Conservation (phyloP, 2,329 filamentous ascomycete genomes). For the Didymella pinodella region DNA sequence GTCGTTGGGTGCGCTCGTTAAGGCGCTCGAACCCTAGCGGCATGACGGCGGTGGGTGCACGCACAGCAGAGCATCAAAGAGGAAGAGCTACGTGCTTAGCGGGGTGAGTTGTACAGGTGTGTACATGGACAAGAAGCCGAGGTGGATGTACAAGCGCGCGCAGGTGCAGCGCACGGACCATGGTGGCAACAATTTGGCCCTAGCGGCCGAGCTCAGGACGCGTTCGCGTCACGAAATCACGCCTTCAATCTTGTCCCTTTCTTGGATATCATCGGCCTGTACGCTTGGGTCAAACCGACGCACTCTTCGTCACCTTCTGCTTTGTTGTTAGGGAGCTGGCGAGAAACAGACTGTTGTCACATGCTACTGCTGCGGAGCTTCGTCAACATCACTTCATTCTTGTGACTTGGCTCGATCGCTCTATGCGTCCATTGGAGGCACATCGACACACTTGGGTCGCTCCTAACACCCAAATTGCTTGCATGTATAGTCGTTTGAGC, state of each 20-base stretch:
- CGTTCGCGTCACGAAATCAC: slow-evolving; percentile 5
- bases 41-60: slow-evolving; percentile 60
- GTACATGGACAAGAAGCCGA: neutral
- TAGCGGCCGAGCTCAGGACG: slow-evolving; percentile 12
- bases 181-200: neutral
- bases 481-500: neutral
- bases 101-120: neutral
- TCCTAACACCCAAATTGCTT: neutral
- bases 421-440: neutral
- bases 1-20: slow-evolving; percentile 76
- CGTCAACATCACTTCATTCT: neutral
- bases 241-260: neutral
- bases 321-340: neutral
- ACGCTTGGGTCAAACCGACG: neutral
- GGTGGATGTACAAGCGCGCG: neutral
- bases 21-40: slow-evolving; percentile 79
- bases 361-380: neutral
- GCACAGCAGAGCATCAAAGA: neutral
- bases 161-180: neutral
- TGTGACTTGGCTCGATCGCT: neutral
- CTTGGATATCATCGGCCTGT: neutral
- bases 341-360: neutral
- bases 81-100: neutral
- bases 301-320: neutral
- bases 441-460: neutral